Conservation (phyloP, 768 basidiomycete species). For the Suillus decipiens region DNA sequence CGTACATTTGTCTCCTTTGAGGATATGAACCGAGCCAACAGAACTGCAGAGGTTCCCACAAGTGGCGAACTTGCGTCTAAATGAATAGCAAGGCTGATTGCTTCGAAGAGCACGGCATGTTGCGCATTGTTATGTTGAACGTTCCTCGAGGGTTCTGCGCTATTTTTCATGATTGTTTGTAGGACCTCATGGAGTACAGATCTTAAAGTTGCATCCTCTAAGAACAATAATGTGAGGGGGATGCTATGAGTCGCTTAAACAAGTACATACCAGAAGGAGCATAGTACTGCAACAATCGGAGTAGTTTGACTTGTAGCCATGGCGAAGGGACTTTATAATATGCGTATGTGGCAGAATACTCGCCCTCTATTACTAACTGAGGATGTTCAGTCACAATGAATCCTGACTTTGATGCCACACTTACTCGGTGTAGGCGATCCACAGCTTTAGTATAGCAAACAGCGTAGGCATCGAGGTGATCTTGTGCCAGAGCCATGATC, state of each 20-base stretch:
- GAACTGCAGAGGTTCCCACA: slow-evolving; percentile 83
- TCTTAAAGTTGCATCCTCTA: slow-evolving; percentile 84
- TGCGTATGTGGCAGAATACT: slow-evolving; percentile 85
- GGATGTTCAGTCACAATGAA: slow-evolving; percentile 14
- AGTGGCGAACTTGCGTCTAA: slow-evolving; percentile 88
- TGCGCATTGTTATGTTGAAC: slow-evolving; percentile 99
- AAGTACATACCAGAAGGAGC: slow-evolving; percentile 78
- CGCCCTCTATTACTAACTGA: slow-evolving; percentile 88
- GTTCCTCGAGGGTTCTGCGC: slow-evolving; percentile 88
- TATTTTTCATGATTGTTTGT: slow-evolving; percentile 87
- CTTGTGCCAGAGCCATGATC: slow-evolving; percentile 93
- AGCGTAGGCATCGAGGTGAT: slow-evolving; percentile 85
- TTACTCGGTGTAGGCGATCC: slow-evolving; percentile 80
- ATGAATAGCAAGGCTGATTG: slow-evolving; percentile 95
- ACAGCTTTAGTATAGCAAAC: slow-evolving; percentile 96
- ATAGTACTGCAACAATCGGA: slow-evolving; percentile 93
- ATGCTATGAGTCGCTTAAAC: slow-evolving; percentile 7
- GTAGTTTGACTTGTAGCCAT: slow-evolving; percentile 95
- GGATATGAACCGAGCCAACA: slow-evolving; percentile 94
- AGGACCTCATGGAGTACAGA: slow-evolving; percentile 80
- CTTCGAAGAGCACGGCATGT: slow-evolving; percentile 97
- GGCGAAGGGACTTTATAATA: slow-evolving; percentile 98
- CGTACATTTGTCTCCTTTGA: slow-evolving; percentile 99
- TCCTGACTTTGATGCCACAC: slow-evolving; percentile 18
- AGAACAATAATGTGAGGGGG: slow-evolving; percentile 9